Percentiles rank a stretch among this genome's conserved stretches.
These are phyloP conservation scores for Lizanozyma gosingica DNA, from an alignment of 1,139 yeast species.

Conservation along the genomic window DNA sequence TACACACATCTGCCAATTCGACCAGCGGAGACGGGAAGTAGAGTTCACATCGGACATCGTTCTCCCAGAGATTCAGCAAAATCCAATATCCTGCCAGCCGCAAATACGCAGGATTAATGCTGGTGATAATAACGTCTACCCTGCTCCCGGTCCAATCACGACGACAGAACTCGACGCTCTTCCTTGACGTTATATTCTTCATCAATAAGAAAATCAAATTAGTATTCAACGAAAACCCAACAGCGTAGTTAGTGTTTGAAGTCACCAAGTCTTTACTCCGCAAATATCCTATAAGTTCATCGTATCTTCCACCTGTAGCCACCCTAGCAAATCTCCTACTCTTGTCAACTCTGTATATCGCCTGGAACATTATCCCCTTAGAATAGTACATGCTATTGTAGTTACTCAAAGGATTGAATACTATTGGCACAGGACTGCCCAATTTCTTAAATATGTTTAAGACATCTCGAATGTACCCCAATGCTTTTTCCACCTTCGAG, in stretches of 20 bases:
- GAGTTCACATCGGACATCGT: slow-evolving; percentile 65
- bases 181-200: slow-evolving; percentile 20
- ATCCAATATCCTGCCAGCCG: slow-evolving; percentile 56
- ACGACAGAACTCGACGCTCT: slow-evolving; percentile 22
- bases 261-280: slow-evolving; percentile 31
- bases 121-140: slow-evolving; percentile 74
- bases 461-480: slow-evolving; percentile 52
- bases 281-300: slow-evolving; percentile 54
- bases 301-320: slow-evolving; percentile 93
- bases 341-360: slow-evolving; percentile 50
- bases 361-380: slow-evolving; percentile 84
- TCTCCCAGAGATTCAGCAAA: slow-evolving; percentile 58
- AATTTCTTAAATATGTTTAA: slow-evolving; percentile 44
- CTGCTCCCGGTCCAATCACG: slow-evolving; percentile 35
- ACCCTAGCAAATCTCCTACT: slow-evolving; percentile 36
- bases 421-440: slow-evolving; percentile 30
- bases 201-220: slow-evolving; percentile 34
- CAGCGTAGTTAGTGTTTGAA: slow-evolving; percentile 44
- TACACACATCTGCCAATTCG: slow-evolving; percentile 58
- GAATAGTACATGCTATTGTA: slow-evolving; percentile 72
- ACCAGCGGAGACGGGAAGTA: slow-evolving; percentile 48
- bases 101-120: slow-evolving; percentile 46
- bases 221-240: slow-evolving; percentile 65
- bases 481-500: slow-evolving; percentile 50
- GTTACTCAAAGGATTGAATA: slow-evolving; percentile 67